Base-by-base conservation (phyloP, 2,329 filamentous ascomycete genomes). In the Arthrobotrys entomopaga region DNA sequence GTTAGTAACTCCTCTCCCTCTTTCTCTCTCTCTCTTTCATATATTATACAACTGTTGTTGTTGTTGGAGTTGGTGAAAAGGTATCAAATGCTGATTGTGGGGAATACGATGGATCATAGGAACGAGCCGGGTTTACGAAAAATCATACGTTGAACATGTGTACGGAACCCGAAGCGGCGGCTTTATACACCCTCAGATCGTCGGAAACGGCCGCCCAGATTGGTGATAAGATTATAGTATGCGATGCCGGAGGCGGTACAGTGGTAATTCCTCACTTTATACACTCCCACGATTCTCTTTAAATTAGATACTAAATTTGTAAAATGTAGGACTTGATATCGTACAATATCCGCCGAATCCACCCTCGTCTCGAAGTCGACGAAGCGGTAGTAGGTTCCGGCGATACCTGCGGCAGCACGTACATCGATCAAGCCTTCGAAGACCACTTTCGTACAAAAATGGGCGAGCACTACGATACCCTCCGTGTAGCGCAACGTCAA, bases 261-360 rank as follows among this genome's bases (percentile, higher is more conserved):
- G 84, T 85, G 1, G 95, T 98, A 89, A 86, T 98, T 86, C 97
- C 97, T 13, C 8, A 42, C 20, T 5, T 19, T 7, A n/a, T 5
- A n/a, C 42, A 15, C 42, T 10, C 15, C 42, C 1, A 1, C 1
- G n/a, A 16, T 19, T 1, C 13, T 1, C 42, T 1, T 7, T 5
- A n/a, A n/a, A 16, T 8, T 5, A 16, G 1, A 46, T 19, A 3
- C 42, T 46, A 3, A 61, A 52, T 34, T 34, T 3, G 7, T 34
- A 8, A 34, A 34, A 34, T 34, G 2, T 34, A 72, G 57, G 85
- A 86, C 76, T 79, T 86, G n/a, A 85, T 86, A 63, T 84, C 83
- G 3, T 87, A 87, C 75, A 82, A 83, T 65, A 82, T 87, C 43
- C 82, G 80, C 1, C 79, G 80, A 8, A 77, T 84, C 2, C 80